A percentile compares a stretch with the other conserved stretches of the same genome.
These are phyloP conservation scores for Colletotrichum liriopes DNA, from an alignment of 2,329 filamentous ascomycete species.

Conservation along the genomic window DNA sequence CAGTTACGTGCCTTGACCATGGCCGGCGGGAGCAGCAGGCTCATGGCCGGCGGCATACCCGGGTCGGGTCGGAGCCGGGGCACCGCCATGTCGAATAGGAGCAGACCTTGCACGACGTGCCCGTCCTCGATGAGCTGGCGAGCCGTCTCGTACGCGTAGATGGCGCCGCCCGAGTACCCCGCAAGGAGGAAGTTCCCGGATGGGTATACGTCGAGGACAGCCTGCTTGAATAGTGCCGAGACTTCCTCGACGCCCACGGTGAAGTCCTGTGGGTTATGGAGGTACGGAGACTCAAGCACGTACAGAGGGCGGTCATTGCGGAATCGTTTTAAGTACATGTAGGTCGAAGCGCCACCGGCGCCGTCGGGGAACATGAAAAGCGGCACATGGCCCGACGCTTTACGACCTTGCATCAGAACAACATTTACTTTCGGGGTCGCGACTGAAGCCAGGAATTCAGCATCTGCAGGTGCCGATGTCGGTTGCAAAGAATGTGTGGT, in stretches of 20 bases:
- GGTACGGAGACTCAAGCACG: background rate
- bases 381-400: background rate
- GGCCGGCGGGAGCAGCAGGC: background rate
- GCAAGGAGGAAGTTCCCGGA: background rate
- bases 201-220: background rate
- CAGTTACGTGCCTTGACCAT: constrained; percentile 2
- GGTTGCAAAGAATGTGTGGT: background rate
- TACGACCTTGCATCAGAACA: background rate
- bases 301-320: constrained; percentile 1
- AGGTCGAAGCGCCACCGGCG: background rate
- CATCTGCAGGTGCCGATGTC: too few relatives aligned
- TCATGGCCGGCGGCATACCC: background rate
- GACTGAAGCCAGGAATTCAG: background rate
- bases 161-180: constrained; percentile 1
- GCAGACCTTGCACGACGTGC: background rate
- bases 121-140: background rate
- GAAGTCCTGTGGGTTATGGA: background rate
- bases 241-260: background rate
- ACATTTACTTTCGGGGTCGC: background rate
- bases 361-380: constrained; percentile 8
- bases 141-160: constrained; percentile 4
- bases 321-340: background rate
- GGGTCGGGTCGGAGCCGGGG: constrained; percentile 3
- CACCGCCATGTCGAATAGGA: constrained; percentile 2
- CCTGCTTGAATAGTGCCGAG: background rate